phyloP scores from a whole-genome alignment of 2,329 filamentous ascomycete genomes.

The Hypocrella siamensis region DNA sequence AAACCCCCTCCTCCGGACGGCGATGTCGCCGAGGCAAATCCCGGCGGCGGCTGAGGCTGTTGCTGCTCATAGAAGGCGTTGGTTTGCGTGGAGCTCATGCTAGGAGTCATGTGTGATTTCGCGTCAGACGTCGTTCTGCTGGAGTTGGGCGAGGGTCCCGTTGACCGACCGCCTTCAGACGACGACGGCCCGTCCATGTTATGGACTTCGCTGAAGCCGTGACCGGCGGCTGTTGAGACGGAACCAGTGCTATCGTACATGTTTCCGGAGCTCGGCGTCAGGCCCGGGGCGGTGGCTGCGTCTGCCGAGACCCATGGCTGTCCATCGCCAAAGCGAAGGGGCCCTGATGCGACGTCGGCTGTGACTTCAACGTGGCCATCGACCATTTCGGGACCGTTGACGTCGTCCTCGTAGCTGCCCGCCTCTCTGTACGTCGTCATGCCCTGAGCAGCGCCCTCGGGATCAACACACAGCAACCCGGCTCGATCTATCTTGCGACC shows the following conservation, averaged over 20 bases:
- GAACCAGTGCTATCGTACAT: slow-evolving; percentile 18
- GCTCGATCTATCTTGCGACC: slow-evolving; percentile 2
- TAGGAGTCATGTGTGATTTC: slow-evolving; percentile 12
- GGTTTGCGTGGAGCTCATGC: slow-evolving; percentile 19
- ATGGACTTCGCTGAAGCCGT: slow-evolving; percentile 25
- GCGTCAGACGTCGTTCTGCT: slow-evolving; percentile 20
- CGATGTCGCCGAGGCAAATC: slow-evolving; percentile 17
- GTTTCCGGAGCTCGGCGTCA: slow-evolving; percentile 17
- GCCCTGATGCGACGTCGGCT: neutral
- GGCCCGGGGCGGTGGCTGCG: slow-evolving; percentile 17
- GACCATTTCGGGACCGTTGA: slow-evolving; percentile 22
- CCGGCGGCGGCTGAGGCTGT: slow-evolving; percentile 23
- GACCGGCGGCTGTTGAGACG: slow-evolving; percentile 10
- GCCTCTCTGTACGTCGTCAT: slow-evolving; percentile 25
- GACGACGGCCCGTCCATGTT: slow-evolving; percentile 33
- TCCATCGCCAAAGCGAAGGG: slow-evolving; percentile 3
- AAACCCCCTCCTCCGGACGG: slow-evolving; percentile 18
- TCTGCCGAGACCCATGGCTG: slow-evolving; percentile 24
- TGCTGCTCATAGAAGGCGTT: slow-evolving; percentile 18
- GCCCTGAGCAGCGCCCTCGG: slow-evolving; percentile 20
- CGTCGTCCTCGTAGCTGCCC: slow-evolving; percentile 24
- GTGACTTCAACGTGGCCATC: slow-evolving; percentile 14
- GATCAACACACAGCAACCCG: slow-evolving; percentile 16
- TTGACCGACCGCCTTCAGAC: slow-evolving; percentile 32
- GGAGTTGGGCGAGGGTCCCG: slow-evolving; percentile 44